Base-by-base conservation (phyloP, 768 basidiomycete species). In the Mycena maculata region DNA sequence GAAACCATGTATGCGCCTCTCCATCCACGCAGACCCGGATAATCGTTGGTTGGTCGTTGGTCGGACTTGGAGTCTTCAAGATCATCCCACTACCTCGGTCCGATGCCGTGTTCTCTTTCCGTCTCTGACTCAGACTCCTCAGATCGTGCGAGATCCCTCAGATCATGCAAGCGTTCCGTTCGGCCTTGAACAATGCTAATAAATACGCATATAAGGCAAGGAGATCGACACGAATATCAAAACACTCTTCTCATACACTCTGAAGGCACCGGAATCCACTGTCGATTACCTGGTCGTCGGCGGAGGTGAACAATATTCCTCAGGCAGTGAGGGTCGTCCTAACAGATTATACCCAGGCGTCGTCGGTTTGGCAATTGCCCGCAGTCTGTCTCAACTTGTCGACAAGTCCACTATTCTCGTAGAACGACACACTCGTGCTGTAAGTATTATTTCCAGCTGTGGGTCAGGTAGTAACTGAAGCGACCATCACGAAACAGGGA, bases 281-380 rank as follows among this genome's bases (percentile, higher is more conserved):
- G 89, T 96, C 31, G 97, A 99, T 75, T 90, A 92, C 76, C 81
- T 98, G 25, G 86, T 99, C 18, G 83, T 99, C 25, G 97, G 97
- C 13, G 97, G 91, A 81, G 97, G 95, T 88, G 69, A 69, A 77
- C 48, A n/a, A 22, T 7, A 33, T 13, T 12, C 22, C 30, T 36
- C 4, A 5, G 4, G 22, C 22, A 53, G 56, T 22, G 27, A 47
- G 27, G 28, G 12, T 27, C 44, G n/a, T 57, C 52, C n/a, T n/a
- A n/a, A n/a, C n/a, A n/a, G n/a, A n/a, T 52, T 36, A 57, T 47
- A 47, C 23, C n/a, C 63, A 93, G 92, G 94, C 60, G 90, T 93
- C 0, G 85, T 96, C 18, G 97, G 97, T 0, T 84, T 99, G 38
- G 93, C 95, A 0, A 86, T 97, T 54, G 94, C 95, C 0, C 90